phyloP scores from a whole-genome alignment of 164 flowering plant genomes.

The Berberis thunbergii region DNA sequence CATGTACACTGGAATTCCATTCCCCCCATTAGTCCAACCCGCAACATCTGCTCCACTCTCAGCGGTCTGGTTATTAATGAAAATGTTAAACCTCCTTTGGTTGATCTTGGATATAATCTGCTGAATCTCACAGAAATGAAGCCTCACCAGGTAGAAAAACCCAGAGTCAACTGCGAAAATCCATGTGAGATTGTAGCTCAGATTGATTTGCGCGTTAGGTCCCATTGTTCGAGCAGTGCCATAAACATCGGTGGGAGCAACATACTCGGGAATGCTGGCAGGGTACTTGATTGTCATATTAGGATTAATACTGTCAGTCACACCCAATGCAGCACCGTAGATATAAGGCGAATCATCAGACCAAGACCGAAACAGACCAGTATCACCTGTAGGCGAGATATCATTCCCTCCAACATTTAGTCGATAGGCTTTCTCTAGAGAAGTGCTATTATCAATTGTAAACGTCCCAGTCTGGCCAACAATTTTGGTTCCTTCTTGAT shows the following conservation, averaged over 20 bases:
- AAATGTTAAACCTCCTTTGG: conserved; percentile 62
- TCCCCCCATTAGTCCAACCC: conserved; percentile 25
- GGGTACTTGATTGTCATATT: conserved; percentile 35
- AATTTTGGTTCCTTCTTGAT: conserved; percentile 15
- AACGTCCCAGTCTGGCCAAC: conserved; percentile 30
- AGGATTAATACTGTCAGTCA: conserved; percentile 24
- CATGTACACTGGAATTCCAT: conserved; percentile 35
- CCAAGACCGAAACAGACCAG: conserved; percentile 24
- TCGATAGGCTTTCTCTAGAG: conserved; percentile 59
- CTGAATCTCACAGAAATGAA: conserved; percentile 78
- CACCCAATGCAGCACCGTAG: conserved; percentile 53
- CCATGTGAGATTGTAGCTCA: conserved; percentile 72
- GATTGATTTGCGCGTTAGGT: conserved; percentile 27
- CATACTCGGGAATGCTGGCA: conserved; percentile 30
- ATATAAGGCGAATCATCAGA: conserved; percentile 46
- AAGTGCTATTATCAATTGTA: conserved; percentile 42
- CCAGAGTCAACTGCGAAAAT: conserved; percentile 52
- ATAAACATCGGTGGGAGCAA: conserved; percentile 61
- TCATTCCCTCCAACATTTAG: conserved; percentile 78
- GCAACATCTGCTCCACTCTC: conserved; percentile 44
- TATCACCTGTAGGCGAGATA: conserved; percentile 17
- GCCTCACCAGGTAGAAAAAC: conserved; percentile 72
- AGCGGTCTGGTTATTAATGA: conserved; percentile 67
- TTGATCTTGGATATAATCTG: conserved; percentile 27
- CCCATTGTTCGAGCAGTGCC: conserved; percentile 76